Percentiles rank a stretch among this genome's conserved stretches.
phyloP scores from a whole-genome alignment of 768 basidiomycete genomes.

The Leccinum disarticulatum region DNA sequence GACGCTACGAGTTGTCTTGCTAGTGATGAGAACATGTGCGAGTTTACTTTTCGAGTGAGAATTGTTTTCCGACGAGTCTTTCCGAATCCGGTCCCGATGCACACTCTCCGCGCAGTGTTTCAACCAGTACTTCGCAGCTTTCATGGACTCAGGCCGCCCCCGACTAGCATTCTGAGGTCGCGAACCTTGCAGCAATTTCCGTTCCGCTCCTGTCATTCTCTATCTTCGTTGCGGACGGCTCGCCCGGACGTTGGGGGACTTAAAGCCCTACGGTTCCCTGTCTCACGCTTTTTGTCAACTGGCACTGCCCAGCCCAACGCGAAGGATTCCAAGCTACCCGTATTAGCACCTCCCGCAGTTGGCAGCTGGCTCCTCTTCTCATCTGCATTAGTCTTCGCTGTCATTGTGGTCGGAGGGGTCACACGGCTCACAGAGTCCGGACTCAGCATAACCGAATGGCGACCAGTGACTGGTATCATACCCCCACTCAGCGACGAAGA shows the following conservation, averaged over 20 bases:
- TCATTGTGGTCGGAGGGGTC: conserved; percentile 94
- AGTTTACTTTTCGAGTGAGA: background rate
- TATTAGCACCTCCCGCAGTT: conserved; percentile 67
- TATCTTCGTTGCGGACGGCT: conserved; percentile 5
- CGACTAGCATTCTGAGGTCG: conserved; percentile 10
- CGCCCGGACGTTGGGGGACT: conserved; percentile 1
- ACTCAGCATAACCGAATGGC: conserved; percentile 97
- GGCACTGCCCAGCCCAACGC: conserved; percentile 21
- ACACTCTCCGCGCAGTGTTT: conserved; percentile 19
- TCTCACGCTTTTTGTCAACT: conserved; percentile 42
- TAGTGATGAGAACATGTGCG: conserved; percentile 21
- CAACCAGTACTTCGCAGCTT: conserved; percentile 14
- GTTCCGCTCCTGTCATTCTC: conserved; percentile 4
- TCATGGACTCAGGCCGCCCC: conserved; percentile 5
- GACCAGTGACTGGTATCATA: conserved; percentile 83
- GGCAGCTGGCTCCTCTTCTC: conserved; percentile 85
- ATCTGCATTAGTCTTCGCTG: conserved; percentile 82
- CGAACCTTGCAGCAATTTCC: conserved; percentile 4
- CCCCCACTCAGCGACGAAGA: conserved; percentile 75
- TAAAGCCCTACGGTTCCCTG: conserved; percentile 19
- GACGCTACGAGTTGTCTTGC: conserved; percentile 36
- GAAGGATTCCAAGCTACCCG: conserved; percentile 41
- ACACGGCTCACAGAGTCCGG: conserved; percentile 98
- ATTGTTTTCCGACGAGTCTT: background rate
- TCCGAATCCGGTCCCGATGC: conserved; percentile 15